Percentiles rank a stretch among this genome's conserved stretches.
These are phyloP conservation scores for Cordyceps farinosa DNA, from an alignment of 2,329 filamentous ascomycete species.

Conservation along the genomic window DNA sequence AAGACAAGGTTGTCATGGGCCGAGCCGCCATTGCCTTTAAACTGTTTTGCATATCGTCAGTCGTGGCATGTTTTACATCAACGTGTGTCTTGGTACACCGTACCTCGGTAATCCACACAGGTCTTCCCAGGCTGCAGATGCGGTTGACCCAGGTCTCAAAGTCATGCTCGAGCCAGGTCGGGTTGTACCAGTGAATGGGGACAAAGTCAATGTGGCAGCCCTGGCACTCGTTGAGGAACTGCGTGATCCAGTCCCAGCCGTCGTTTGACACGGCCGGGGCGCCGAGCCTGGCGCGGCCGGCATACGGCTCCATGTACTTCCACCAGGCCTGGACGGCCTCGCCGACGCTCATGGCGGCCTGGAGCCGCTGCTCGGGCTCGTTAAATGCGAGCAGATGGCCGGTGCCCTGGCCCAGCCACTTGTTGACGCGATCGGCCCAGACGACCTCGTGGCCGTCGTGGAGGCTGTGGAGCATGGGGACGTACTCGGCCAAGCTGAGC, in stretches of 20 bases:
- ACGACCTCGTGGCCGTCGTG: background rate
- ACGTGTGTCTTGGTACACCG: background rate
- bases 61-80: background rate
- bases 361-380: slow-evolving; percentile 23
- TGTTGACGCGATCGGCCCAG: slow-evolving; percentile 22
- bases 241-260: slow-evolving; percentile 39
- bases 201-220: slow-evolving; percentile 43
- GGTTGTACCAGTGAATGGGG: slow-evolving; percentile 46
- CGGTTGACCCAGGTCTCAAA: slow-evolving; percentile 41
- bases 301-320: slow-evolving; percentile 43
- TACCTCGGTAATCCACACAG: slow-evolving; percentile 45
- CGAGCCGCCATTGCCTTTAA: slow-evolving; percentile 32
- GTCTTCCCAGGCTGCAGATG: slow-evolving; percentile 36
- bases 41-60: slow-evolving; percentile 8
- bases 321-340: slow-evolving; percentile 38
- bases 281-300: slow-evolving; percentile 41
- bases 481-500: slow-evolving; percentile 22
- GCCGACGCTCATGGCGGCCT: slow-evolving; percentile 27
- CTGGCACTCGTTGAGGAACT: slow-evolving; percentile 40
- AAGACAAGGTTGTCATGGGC: slow-evolving; percentile 33
- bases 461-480: slow-evolving; percentile 23
- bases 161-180: slow-evolving; percentile 32
- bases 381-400: slow-evolving; percentile 25
- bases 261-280: slow-evolving; percentile 48
- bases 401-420: slow-evolving; percentile 21